Conservation (phyloP, 2,329 filamentous ascomycete species). For the Aureobasidium zeae region DNA sequence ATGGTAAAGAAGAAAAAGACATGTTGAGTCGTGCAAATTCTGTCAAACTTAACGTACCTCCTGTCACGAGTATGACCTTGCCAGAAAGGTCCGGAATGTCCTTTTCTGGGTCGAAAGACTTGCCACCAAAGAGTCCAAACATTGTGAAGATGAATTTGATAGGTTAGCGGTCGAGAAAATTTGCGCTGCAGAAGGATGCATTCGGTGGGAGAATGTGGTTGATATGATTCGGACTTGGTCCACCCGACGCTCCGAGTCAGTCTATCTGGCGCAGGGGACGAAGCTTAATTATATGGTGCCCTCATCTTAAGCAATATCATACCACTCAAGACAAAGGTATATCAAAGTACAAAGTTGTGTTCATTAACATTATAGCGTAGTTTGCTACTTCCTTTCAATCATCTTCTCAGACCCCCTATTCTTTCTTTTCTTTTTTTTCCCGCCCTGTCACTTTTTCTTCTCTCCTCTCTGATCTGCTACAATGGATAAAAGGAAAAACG, state of each 20-base stretch:
- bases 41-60: conserved; percentile 25
- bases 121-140: conserved; percentile 13
- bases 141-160: no score
- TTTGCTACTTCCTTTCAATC: background rate
- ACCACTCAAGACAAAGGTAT: background rate
- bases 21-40: background rate
- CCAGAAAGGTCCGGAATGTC: conserved; percentile 35
- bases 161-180: no score
- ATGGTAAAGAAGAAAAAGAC: background rate
- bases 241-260: no score
- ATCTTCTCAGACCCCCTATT: no score
- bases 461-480: conserved; percentile 4
- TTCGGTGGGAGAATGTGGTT: no score
- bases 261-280: no score
- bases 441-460: background rate
- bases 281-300: no score
- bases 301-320: background rate
- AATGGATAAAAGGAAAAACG: background rate
- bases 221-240: no score
- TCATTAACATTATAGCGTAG: conserved; percentile 13
- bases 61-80: conserved; percentile 38
- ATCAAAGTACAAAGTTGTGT: conserved; percentile 1
- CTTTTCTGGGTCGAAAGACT: conserved; percentile 26
- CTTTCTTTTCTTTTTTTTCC: background rate
- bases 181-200: no score